phyloP scores from a whole-genome alignment of 164 flowering plant genomes.

The Vitis cinerea region DNA sequence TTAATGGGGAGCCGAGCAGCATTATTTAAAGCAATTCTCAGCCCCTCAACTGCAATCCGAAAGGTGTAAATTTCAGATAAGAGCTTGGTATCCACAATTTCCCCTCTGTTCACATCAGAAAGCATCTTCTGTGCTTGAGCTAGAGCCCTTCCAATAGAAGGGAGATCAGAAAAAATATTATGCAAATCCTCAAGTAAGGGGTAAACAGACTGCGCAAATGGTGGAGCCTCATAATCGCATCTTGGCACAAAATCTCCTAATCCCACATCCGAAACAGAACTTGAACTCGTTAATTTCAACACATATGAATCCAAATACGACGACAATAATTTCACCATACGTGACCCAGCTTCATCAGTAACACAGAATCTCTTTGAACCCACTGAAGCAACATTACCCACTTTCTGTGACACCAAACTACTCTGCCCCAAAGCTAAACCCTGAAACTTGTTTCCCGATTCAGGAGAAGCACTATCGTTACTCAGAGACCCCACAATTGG shows the following conservation, averaged over 20 bases:
- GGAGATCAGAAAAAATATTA: conserved; percentile 58
- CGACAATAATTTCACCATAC: conserved; percentile 19
- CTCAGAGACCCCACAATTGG: conserved; percentile 12
- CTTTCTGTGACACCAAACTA: conserved; percentile 53
- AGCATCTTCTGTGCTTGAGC: conserved; percentile 77
- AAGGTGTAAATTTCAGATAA: conserved; percentile 69
- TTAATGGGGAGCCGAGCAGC: conserved; percentile 51
- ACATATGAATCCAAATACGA: no score
- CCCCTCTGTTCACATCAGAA: conserved; percentile 63
- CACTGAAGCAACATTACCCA: conserved; percentile 21
- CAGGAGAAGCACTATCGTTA: no score
- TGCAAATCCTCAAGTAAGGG: conserved; percentile 67
- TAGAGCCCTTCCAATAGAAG: conserved; percentile 65
- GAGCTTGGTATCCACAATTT: conserved; percentile 41
- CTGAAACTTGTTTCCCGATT: conserved; percentile 26
- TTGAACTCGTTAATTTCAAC: no score
- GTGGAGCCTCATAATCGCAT: conserved; percentile 52
- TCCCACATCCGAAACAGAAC: neutral
- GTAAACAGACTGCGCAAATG: conserved; percentile 75
- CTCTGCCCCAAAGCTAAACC: conserved; percentile 22
- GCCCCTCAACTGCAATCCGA: conserved; percentile 78
- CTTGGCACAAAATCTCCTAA: conserved; percentile 29
- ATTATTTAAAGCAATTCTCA: conserved; percentile 67
- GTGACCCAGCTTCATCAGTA: conserved; percentile 35
- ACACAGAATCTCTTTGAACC: conserved; percentile 34